These are phyloP conservation scores for Epichloe typhina DNA, from an alignment of 2,329 filamentous ascomycete genomes.

Conservation along the genomic window DNA sequence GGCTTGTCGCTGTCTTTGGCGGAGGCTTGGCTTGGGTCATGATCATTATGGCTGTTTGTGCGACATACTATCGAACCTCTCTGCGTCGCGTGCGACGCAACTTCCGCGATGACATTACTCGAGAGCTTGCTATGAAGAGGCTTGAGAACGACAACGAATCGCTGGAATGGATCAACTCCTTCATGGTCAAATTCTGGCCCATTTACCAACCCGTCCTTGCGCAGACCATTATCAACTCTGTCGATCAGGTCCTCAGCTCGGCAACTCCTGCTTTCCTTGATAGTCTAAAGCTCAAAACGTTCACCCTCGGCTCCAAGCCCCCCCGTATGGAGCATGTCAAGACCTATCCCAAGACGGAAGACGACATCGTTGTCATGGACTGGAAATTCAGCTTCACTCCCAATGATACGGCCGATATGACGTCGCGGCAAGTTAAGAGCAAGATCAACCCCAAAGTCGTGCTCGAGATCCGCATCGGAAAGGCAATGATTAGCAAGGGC, in stretches of 20 bases:
- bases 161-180: slow-evolving; percentile 98
- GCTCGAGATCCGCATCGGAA: slow-evolving; percentile 85
- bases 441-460: slow-evolving; percentile 97
- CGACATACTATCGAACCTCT: slow-evolving; percentile 93
- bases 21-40: slow-evolving; percentile 90
- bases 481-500: slow-evolving; percentile 93
- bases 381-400: slow-evolving; percentile 99
- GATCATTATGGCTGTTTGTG: slow-evolving; percentile 81
- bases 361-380: slow-evolving; percentile 95
- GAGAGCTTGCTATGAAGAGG: slow-evolving; percentile 75
- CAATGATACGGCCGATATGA: slow-evolving; percentile 87
- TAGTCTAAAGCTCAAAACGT: slow-evolving; percentile 84
- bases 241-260: slow-evolving; percentile 90
- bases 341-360: slow-evolving; percentile 90
- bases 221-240: slow-evolving; percentile 80
- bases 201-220: slow-evolving; percentile 94
- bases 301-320: slow-evolving; percentile 87
- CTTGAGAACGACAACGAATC: slow-evolving; percentile 86
- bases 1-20: slow-evolving; percentile 78
- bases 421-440: slow-evolving; percentile 75
- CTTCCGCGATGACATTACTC: slow-evolving; percentile 84
- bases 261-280: slow-evolving; percentile 87
- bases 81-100: slow-evolving; percentile 87
- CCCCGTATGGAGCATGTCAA: slow-evolving; percentile 96
- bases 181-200: slow-evolving; percentile 97